These are phyloP conservation scores for Kwoniella europaea DNA, from an alignment of 768 basidiomycete species.

Conservation along the genomic window DNA sequence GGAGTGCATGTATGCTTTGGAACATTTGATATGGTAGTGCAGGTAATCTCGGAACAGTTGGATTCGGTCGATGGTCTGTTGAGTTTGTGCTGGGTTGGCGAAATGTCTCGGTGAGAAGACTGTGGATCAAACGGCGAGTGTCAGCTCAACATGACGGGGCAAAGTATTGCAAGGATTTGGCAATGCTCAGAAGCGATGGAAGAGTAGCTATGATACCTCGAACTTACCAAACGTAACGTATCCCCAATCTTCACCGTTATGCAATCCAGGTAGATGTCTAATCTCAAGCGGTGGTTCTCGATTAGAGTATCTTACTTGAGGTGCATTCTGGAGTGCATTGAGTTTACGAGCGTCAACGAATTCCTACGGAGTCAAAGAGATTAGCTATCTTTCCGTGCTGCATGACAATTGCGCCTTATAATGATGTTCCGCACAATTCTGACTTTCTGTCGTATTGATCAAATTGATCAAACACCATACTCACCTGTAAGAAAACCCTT, in stretches of 20 bases:
- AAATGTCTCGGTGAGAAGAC: conserved; percentile 98
- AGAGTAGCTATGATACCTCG: background rate
- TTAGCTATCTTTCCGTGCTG: background rate
- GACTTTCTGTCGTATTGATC: no score
- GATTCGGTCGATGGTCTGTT: conserved; percentile 86
- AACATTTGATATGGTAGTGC: conserved; percentile 97
- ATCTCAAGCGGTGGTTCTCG: conserved; percentile 97
- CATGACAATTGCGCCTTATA: background rate
- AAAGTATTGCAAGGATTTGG: no score
- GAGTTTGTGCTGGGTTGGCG: conserved; percentile 69
- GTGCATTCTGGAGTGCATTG: conserved; percentile 92
- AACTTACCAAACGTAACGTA: conserved; percentile 83
- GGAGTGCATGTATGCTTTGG: conserved; percentile 98
- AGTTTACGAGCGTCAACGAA: conserved; percentile 97
- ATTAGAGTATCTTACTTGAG: conserved; percentile 93
- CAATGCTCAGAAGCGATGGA: no score
- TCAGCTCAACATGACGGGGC: no score
- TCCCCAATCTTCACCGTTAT: conserved; percentile 83
- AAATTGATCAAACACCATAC: conserved; percentile 7
- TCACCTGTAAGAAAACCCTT: conserved; percentile 95
- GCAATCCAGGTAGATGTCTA: conserved; percentile 78
- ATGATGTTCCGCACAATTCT: no score
- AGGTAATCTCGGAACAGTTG: conserved; percentile 97
- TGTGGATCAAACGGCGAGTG: conserved; percentile 27
- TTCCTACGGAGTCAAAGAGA: conserved; percentile 66